Conservation (phyloP, 495 filamentous ascomycete genomes). For the Trichoderma erinaceum region DNA sequence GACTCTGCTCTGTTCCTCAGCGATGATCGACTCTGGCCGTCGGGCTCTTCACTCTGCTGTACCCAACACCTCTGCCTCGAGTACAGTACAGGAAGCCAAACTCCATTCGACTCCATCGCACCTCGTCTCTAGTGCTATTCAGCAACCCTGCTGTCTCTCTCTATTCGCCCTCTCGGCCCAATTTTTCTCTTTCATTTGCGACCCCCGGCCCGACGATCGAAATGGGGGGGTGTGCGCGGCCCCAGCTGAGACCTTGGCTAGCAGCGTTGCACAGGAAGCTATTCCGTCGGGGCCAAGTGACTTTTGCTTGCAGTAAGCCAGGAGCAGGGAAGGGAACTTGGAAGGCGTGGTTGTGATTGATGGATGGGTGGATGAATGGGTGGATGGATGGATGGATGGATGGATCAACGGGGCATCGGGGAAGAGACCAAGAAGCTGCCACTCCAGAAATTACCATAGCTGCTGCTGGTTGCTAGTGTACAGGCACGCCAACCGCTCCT, state of each 20-base stretch:
- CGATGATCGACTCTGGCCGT: too few relatives aligned
- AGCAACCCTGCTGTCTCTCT: neutral
- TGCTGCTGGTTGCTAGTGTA: too few relatives aligned
- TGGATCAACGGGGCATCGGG: neutral
- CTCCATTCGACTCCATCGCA: too few relatives aligned
- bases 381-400: neutral
- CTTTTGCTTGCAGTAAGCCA: neutral
- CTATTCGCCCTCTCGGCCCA: neutral
- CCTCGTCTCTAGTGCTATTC: too few relatives aligned
- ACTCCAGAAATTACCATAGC: too few relatives aligned
- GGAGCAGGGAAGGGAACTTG: neutral
- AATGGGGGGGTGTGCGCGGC: constrained; percentile 4
- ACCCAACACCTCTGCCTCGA: too few relatives aligned
- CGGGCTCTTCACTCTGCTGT: too few relatives aligned
- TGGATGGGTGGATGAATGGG: neutral
- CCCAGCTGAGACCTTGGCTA: constrained; percentile 7
- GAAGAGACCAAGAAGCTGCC: too few relatives aligned
- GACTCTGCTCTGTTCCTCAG: too few relatives aligned
- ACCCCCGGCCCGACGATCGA: constrained; percentile 12
- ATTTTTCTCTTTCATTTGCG: neutral
- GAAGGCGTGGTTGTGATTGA: neutral
- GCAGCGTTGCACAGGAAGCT: neutral
- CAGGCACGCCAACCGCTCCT: neutral
- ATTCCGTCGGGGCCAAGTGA: neutral
- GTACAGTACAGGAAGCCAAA: too few relatives aligned